Conservation (phyloP, 225 moss, liverwort and hornwort species). For the Sphagnum contortum region DNA sequence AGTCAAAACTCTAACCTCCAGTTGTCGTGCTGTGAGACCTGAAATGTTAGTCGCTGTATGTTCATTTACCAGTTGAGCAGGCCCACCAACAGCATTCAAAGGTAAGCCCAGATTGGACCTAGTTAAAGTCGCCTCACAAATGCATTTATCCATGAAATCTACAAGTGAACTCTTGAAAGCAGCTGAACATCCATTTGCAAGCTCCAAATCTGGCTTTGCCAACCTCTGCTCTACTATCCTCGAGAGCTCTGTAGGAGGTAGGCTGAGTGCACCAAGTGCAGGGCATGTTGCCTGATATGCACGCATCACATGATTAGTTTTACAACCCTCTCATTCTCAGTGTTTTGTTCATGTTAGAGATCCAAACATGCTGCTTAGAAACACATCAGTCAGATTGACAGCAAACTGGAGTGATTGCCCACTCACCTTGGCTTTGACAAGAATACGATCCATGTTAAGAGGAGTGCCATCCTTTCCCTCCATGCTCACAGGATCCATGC, state of each 20-base stretch:
- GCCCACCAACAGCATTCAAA: slow-evolving; percentile 28
- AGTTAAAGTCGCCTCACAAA: slow-evolving; percentile 38
- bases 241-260: slow-evolving; percentile 45
- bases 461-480: slow-evolving; percentile 95
- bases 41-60: slow-evolving; percentile 62
- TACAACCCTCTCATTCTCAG: not conserved
- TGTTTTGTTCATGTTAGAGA: too few relatives aligned
- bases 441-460: slow-evolving; percentile 79
- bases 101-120: slow-evolving; percentile 61
- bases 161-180: slow-evolving; percentile 62
- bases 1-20: slow-evolving; percentile 43
- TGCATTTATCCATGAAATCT: slow-evolving; percentile 50
- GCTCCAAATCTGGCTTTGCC: slow-evolving; percentile 52
- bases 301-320: not conserved
- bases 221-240: slow-evolving; percentile 47
- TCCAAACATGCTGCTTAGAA: too few relatives aligned
- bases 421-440: slow-evolving; percentile 75
- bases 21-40: slow-evolving; percentile 63
- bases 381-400: too few relatives aligned
- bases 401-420: too few relatives aligned
- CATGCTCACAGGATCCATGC: slow-evolving; percentile 98
- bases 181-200: slow-evolving; percentile 54
- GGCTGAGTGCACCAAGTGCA: slow-evolving; percentile 30
- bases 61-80: slow-evolving; percentile 40
- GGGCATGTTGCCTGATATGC: slow-evolving; percentile 76